Base-by-base conservation (phyloP, 2,329 filamentous ascomycete species). In the Ophiocordyceps polyrhachis-furcata region DNA sequence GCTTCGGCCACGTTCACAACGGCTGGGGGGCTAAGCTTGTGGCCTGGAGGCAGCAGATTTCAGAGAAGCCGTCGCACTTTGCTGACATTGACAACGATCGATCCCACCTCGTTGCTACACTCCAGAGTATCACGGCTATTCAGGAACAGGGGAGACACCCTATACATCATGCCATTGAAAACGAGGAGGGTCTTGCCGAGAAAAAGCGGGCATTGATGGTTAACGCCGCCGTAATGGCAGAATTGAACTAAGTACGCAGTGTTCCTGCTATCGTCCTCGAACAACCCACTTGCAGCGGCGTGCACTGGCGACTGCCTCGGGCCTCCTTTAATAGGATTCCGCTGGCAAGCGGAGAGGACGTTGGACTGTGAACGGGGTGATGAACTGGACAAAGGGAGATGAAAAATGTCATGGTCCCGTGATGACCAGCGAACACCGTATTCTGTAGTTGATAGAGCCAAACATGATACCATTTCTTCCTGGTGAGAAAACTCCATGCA, bases 171-270 rank as follows among this genome's bases (percentile, higher is more conserved):
- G 50, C 52, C 1, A 49, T 55, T 6, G 51, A 58, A 43, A 43
- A 48, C 17, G 49, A 57, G 41, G 51, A 51, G 1, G 17, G 65
- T 1, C 28, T 51, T 19, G 40, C 31, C 25, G 25, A 28, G 7
- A 67, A 65, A 2, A 55, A 58, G 29, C 62, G 74, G 46, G 76
- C 71, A 0, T 53, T 75, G 5, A 73, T 76, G 49, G 62, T 76
- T 9, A 77, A 77, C 53, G 72, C 71, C 1, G 61, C 73, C 0
- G 65, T 76, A 20, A 52, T 67, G 50, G 60, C 49, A 3, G 20
- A n/a, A n/a, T n/a, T n/a, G n/a, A n/a, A n/a, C n/a, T n/a, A n/a
- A n/a, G n/a, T n/a, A n/a, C n/a, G n/a, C n/a, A n/a, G n/a, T n/a
- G n/a, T n/a, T n/a, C n/a, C n/a, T 25, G 23, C 23, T 25, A 8